Evolutionary conservation across 805 yeast species (phyloP), one percentile per base, ranked within the genome.

Genomic region (Tetrapisispora pingtungensis): DNA sequence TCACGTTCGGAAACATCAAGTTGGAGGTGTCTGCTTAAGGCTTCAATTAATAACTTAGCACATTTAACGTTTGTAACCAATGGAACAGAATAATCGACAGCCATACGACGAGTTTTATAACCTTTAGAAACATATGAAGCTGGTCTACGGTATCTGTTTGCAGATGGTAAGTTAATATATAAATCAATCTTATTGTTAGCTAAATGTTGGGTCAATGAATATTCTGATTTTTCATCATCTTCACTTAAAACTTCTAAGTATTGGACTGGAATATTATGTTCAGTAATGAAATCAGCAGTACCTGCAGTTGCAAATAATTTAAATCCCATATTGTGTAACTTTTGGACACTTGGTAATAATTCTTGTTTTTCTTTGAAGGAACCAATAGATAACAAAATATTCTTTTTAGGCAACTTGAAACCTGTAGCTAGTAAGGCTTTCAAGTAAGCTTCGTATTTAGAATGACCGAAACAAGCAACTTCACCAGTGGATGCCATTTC

Each of bases 401-500:
- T 93, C 73, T 88, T 89, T 78, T 85, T 85, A 57, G 98, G 98
- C 51, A 90, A 70, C 60, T 80, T 81, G 80, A 93, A 88, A 17
- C 98, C 98, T 45, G 97, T 88, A 13, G 99, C 87, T 47, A 93
- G 74, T 67, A 93, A 74, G 27, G 97, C 84, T 71, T 93, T 94
- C 69, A 93, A 69, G 71, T 93, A 93, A 19, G 98, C 98, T 71
- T 94, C 98, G 62, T 88, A 89, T 69, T 90, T 90, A 73, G 89
- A 82, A 61, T 76, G 87, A 59, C 98, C 99, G 62, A 93, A 90
- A 51, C 94, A 78, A 41, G 99, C 99, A 61, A 89, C 97, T 68
- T 88, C 97, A 75, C 97, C 97, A 49, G 97, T 90, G 27, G 97
- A 90, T 17, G 97, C 96, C 97, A 90, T 90, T 70, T 90, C 97